Evolutionary conservation across 768 basidiomycete genomes (phyloP).

Genomic region (Psilocybe cyanescens): DNA sequence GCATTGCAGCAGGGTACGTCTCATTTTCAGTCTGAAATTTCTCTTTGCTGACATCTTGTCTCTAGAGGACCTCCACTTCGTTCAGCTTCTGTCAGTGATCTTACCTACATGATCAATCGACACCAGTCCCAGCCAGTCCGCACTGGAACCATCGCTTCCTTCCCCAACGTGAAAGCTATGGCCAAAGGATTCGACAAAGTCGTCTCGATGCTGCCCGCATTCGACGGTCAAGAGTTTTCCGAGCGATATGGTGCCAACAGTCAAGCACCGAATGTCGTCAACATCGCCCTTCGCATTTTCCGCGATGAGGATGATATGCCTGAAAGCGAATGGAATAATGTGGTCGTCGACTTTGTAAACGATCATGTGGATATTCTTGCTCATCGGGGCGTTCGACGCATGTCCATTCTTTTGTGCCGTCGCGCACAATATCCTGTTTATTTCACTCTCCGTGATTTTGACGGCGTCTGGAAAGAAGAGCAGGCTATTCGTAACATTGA

Average conservation of each 20-base stretch:
- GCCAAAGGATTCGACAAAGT: slow-evolving; percentile 76
- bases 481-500: slow-evolving; percentile 98
- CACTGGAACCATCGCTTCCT: slow-evolving; percentile 90
- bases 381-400: slow-evolving; percentile 85
- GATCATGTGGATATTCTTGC: slow-evolving; percentile 61
- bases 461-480: slow-evolving; percentile 87
- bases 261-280: slow-evolving; percentile 91
- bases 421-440: slow-evolving; percentile 92
- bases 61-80: slow-evolving; percentile 62
- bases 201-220: slow-evolving; percentile 72
- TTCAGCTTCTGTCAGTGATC: slow-evolving; percentile 92
- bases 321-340: slow-evolving; percentile 78
- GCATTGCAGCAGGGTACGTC: slow-evolving; percentile 53
- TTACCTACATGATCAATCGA: slow-evolving; percentile 89
- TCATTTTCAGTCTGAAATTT: not conserved
- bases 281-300: slow-evolving; percentile 91
- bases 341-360: slow-evolving; percentile 75
- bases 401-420: slow-evolving; percentile 91
- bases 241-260: slow-evolving; percentile 74
- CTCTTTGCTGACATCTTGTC: slow-evolving; percentile 15
- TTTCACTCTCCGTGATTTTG: slow-evolving; percentile 83
- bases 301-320: slow-evolving; percentile 76
- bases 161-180: slow-evolving; percentile 73
- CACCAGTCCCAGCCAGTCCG: slow-evolving; percentile 89
- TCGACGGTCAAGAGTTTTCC: slow-evolving; percentile 70